Evolutionary conservation across 495 filamentous ascomycete species (phyloP).

Genomic region (Podospora pseudoanserina): DNA sequence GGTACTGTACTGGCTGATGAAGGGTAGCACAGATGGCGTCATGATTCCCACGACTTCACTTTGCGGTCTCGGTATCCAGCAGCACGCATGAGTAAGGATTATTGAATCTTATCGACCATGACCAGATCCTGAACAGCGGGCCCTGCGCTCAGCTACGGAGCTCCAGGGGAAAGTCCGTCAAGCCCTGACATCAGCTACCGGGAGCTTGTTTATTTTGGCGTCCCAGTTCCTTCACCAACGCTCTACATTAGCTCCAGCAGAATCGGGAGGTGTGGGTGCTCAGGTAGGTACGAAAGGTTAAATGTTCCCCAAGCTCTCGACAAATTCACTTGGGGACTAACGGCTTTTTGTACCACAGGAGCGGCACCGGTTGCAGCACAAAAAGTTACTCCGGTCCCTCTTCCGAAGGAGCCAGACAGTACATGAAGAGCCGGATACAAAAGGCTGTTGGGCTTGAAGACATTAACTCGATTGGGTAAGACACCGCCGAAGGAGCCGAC

Average conservation of each 20-base stretch:
- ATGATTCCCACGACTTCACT: not conserved
- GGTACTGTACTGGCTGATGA: not conserved
- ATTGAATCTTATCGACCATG: not conserved
- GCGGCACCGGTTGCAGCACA: not conserved
- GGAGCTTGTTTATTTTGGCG: not conserved
- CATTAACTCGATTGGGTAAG: not conserved
- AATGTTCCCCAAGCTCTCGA: not conserved
- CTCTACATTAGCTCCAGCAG: not conserved
- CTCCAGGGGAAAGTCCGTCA: not conserved
- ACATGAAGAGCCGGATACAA: not conserved
- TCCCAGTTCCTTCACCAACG: not conserved
- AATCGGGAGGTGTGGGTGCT: not conserved
- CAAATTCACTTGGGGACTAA: not conserved
- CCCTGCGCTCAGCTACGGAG: not conserved
- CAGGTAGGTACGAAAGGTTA: not conserved
- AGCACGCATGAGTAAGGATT: not conserved
- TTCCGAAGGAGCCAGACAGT: not conserved
- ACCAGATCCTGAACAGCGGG: not conserved
- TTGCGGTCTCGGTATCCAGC: not conserved
- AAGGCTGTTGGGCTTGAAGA: not conserved
- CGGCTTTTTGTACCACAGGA: not conserved
- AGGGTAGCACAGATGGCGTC: not conserved
- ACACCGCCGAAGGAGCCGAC: not conserved
- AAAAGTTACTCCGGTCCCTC: slow-evolving; percentile 7
- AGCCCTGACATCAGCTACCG: not conserved